Conservation (phyloP, 2,329 filamentous ascomycete genomes). For the Clonostachys byssicola region DNA sequence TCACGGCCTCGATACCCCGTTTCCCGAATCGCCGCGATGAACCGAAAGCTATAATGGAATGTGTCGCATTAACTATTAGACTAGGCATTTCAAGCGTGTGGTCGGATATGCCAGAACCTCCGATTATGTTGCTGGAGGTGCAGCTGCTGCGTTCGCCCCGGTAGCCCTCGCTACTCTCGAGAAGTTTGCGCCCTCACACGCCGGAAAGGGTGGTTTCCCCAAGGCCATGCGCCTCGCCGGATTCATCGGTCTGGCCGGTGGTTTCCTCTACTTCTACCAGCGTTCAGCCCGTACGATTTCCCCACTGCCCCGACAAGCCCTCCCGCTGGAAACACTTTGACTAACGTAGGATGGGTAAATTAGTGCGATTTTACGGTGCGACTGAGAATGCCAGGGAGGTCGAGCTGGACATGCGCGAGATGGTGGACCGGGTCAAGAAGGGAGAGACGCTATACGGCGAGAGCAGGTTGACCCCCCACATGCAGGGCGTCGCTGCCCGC, state of each 20-base stretch:
- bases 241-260: slow-evolving; percentile 69
- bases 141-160: slow-evolving; percentile 68
- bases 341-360: neutral
- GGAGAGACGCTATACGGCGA: slow-evolving; percentile 87
- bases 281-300: slow-evolving; percentile 69
- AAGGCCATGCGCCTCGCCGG: slow-evolving; percentile 77
- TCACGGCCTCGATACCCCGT: neutral
- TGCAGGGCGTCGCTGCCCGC: slow-evolving; percentile 88
- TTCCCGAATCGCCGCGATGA: slow-evolving; percentile 1
- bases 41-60: neutral
- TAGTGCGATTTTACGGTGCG: slow-evolving; percentile 94
- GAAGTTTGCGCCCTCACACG: slow-evolving; percentile 77
- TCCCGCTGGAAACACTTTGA: neutral
- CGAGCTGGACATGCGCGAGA: slow-evolving; percentile 96
- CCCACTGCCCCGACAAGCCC: neutral
- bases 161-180: slow-evolving; percentile 75
- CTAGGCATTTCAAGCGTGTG: slow-evolving; percentile 86
- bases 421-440: slow-evolving; percentile 93
- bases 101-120: slow-evolving; percentile 79
- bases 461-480: slow-evolving; percentile 73
- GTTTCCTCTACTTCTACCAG: slow-evolving; percentile 82
- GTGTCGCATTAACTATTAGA: slow-evolving; percentile 10
- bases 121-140: slow-evolving; percentile 73
- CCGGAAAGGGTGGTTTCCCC: slow-evolving; percentile 77
- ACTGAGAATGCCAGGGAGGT: slow-evolving; percentile 88